Percentiles rank a stretch among this genome's conserved stretches.
Evolutionary conservation across 1,284 basidiomycete genomes (phyloP).

Genomic region (Amylostereum areolatum): DNA sequence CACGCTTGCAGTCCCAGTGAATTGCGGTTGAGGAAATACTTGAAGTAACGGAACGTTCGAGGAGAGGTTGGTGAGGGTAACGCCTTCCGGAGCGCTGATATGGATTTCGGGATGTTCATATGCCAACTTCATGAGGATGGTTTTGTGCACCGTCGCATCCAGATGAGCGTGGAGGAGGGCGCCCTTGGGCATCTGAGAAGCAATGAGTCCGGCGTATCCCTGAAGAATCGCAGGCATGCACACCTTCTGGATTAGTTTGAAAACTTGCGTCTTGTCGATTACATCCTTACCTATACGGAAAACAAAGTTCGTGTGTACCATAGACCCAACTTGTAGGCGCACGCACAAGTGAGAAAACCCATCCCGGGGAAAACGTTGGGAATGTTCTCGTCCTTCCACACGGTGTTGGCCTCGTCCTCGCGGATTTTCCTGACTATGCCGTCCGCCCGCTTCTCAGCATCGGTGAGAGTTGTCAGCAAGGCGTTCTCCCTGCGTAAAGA

Average conservation of each 20-base stretch:
- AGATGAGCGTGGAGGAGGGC: conserved; percentile 66
- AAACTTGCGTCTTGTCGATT: conserved; percentile 54
- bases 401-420: conserved; percentile 41
- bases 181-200: conserved; percentile 67
- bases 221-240: conserved; percentile 3
- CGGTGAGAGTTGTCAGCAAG: conserved; percentile 21
- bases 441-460: conserved; percentile 47
- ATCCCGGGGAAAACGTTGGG: conserved; percentile 68
- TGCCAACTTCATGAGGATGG: conserved; percentile 45
- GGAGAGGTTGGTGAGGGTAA: conserved; percentile 34
- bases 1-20: conserved; percentile 29
- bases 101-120: conserved; percentile 53
- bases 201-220: not conserved
- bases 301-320: conserved; percentile 62
- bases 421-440: conserved; percentile 48
- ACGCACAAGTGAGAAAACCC: conserved; percentile 62
- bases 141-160: conserved; percentile 58
- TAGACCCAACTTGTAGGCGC: conserved; percentile 48
- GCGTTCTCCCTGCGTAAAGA: conserved; percentile 35
- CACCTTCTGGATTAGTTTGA: conserved; percentile 54
- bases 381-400: conserved; percentile 54
- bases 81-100: conserved; percentile 35
- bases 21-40: conserved; percentile 33
- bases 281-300: conserved; percentile 40
- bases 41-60: conserved; percentile 44